Percentiles rank a stretch among this genome's conserved stretches.
phyloP scores from a whole-genome alignment of 192 early-diverging fungal species.

The Coemansia sp. region DNA sequence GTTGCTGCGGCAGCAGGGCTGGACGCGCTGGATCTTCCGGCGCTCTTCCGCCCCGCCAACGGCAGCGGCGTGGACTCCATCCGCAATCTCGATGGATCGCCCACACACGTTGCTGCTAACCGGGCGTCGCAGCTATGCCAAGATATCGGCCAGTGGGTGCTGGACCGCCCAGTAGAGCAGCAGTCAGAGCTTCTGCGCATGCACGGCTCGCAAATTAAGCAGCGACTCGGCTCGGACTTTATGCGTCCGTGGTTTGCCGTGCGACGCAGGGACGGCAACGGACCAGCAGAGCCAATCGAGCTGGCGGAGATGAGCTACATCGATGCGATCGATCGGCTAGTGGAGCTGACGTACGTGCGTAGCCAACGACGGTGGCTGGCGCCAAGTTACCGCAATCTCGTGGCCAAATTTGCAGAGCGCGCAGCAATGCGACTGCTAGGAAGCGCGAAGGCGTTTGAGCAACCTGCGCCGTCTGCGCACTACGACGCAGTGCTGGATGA shows the following conservation, averaged over 20 bases:
- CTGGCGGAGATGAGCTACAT: constrained; percentile 91
- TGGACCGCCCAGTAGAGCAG: constrained; percentile 82
- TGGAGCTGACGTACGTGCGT: constrained; percentile 73
- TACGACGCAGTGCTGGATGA: constrained; percentile 56
- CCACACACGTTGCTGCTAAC: constrained; percentile 91
- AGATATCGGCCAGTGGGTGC: constrained; percentile 84
- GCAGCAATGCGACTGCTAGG: constrained; percentile 73
- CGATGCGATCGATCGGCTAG: constrained; percentile 76
- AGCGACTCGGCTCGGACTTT: constrained; percentile 82
- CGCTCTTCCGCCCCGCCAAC: constrained; percentile 76
- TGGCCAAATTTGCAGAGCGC: constrained; percentile 68
- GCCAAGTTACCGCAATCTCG: constrained; percentile 69
- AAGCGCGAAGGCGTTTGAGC: constrained; percentile 59
- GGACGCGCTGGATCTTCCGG: constrained; percentile 70
- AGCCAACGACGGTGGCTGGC: constrained; percentile 81
- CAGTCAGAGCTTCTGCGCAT: constrained; percentile 65
- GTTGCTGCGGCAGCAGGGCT: constrained; percentile 82
- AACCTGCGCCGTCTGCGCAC: not conserved
- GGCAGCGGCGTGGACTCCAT: constrained; percentile 87
- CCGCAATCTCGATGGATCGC: constrained; percentile 78
- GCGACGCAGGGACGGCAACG: constrained; percentile 66
- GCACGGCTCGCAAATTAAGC: constrained; percentile 84
- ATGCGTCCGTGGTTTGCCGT: constrained; percentile 95
- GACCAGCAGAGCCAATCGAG: constrained; percentile 55
- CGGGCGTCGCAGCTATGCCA: constrained; percentile 86